Base-by-base conservation (phyloP, 2,329 filamentous ascomycete species). In the Biscogniauxia sp. region DNA sequence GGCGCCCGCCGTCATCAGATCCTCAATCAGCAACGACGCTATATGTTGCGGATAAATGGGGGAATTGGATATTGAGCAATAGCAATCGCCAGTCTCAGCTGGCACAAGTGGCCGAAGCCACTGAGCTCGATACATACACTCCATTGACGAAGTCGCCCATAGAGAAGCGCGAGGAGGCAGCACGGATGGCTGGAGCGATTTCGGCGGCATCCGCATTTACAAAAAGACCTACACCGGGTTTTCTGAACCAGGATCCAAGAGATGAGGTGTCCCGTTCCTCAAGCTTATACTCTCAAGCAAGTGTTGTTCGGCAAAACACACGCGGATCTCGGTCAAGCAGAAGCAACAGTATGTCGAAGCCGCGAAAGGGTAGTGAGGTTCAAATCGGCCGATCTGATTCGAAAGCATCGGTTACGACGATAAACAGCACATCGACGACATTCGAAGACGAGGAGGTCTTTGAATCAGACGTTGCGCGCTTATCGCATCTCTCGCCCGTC, bases 41-140 rank as follows among this genome's bases (percentile, higher is more conserved):
- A 52, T 85, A 83, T 64, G 76, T 84, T 53, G 78, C 82, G 37
- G 82, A 85, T 67, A 79, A 77, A 68, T 76, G 76, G 64, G 80
- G 82, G 0, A 84, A 85, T 67, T 85, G 83, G 83, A 76, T 82
- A 17, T 74, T 84, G 7, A 76, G 77, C 41, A 79, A 78, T 61
- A 64, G 74, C 5, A 72, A 72, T 51, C 71, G 71, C 41, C 64
- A 59, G 53, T 68, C 68, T 2, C 63, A 68, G 25, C 50, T 68
- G 9, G 64, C 60, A 19, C 66, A 65, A 45, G 59, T 67, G 2
- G 53, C 54, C 1, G 63, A 67, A 45, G 60, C 60, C 13, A 69
- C 66, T 15, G 70, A 73, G 37, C 66, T 72, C 5, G 69, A 72
- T 57, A 70, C 70, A 23, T 69, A 72, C 52, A 72, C 70, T 0